Evolutionary conservation across 352 stramenopile species (phyloP), one percentile per base, ranked within the genome.

Genomic region (Phytopythium sindhum): DNA sequence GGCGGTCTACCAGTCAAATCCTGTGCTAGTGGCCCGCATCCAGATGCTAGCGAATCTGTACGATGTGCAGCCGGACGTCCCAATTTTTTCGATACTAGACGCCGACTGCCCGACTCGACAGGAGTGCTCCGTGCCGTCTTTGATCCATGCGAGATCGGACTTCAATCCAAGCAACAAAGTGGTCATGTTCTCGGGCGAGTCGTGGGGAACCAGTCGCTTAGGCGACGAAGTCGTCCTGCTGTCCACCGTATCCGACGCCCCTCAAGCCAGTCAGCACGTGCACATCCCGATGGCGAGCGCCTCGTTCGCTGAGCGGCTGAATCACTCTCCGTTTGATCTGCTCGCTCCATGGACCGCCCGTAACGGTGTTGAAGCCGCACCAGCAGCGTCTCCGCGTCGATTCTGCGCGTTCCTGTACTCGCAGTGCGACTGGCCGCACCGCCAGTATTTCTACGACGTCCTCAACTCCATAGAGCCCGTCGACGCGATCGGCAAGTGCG

Each of bases 361-460:
- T 45, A 61, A 50, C 8, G 42, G 42, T 9, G 42, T 50, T 24
- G 21, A 50, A 4, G 21, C 4, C 17, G 2, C 17, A 0, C 15
- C 7, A 23, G 2, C 21, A 14, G 42, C 42, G 42, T 50, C 42
- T 50, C 21, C 37, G 11, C 62, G 72, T 21, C 59, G 57, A 35
- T 84, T 87, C 29, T 88, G 80, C 60, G 66, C 77, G 2, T 86
- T 88, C 54, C 54, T 86, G 62, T 85, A 85, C 48, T 73, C 70
- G 6, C 74, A 66, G 4, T 90, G 81, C 37, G 69, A 86, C 31
- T 69, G 69, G 19, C 74, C 68, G 1, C 77, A 84, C 9, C 77
- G 74, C 42, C 68, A 85, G 52, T 86, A 84, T 61, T 84, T 87
- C 61, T 84, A 78, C 41, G 69, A 79, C 33, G 17, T 86, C 8